Percentiles rank a stretch among this genome's conserved stretches.
phyloP scores from a whole-genome alignment of 805 yeast genomes.

The Sporopachydermia quercuum region DNA sequence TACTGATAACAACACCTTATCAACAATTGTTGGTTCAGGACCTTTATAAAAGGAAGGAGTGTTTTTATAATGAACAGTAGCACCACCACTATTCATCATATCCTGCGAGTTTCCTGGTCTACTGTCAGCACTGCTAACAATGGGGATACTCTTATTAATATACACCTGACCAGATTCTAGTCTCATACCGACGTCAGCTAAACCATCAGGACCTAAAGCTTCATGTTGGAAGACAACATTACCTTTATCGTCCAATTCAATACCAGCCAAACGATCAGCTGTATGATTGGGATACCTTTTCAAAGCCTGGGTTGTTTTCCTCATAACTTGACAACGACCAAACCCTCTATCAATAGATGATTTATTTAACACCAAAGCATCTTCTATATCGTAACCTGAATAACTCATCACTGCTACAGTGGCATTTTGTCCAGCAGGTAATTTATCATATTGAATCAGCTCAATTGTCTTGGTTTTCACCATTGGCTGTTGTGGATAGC shows the following conservation, averaged over 20 bases:
- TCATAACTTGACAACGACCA: constrained; percentile 91
- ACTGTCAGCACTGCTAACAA: constrained; percentile 58
- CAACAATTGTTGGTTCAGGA: constrained; percentile 91
- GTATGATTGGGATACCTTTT: constrained; percentile 92
- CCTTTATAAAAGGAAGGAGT: constrained; percentile 86
- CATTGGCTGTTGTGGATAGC: constrained; percentile 99
- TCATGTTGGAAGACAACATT: constrained; percentile 72
- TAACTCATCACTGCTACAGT: constrained; percentile 98
- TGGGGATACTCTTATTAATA: constrained; percentile 84
- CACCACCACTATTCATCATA: constrained; percentile 19
- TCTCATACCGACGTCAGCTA: constrained; percentile 89
- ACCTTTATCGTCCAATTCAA: constrained; percentile 52
- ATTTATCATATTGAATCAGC: constrained; percentile 83
- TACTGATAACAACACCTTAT: constrained; percentile 94
- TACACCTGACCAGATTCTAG: constrained; percentile 89
- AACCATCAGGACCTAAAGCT: constrained; percentile 84
- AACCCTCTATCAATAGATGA: constrained; percentile 91
- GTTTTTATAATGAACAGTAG: constrained; percentile 58
- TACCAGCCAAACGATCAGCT: constrained; percentile 80
- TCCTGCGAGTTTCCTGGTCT: constrained; percentile 25
- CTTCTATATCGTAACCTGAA: constrained; percentile 98
- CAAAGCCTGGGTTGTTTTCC: constrained; percentile 79
- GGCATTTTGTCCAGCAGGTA: constrained; percentile 98
- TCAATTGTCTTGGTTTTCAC: constrained; percentile 96
- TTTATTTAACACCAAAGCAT: constrained; percentile 90